These are phyloP conservation scores for Candida sithepensis DNA, from an alignment of 805 yeast genomes.

Conservation along the genomic window DNA sequence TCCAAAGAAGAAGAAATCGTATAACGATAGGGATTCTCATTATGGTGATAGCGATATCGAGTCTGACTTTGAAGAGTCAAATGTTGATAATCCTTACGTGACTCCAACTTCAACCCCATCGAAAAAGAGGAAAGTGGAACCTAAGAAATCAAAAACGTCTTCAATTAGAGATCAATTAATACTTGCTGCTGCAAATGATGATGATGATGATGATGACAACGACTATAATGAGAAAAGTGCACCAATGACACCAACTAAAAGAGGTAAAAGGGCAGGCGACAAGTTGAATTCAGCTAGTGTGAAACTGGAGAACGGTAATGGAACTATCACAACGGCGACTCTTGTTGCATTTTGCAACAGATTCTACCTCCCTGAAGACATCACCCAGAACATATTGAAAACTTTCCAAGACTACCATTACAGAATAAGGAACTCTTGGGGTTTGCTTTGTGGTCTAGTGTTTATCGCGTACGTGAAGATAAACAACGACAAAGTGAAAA, in stretches of 20 bases:
- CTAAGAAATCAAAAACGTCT: background rate
- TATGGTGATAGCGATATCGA: background rate
- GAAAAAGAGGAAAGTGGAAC: background rate
- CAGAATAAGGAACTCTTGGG: constrained; percentile 64
- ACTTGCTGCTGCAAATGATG: constrained; percentile 15
- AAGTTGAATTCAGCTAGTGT: constrained; percentile 13
- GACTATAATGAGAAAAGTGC: background rate
- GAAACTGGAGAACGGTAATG: constrained; percentile 8
- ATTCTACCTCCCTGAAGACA: constrained; percentile 55
- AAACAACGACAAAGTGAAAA: constrained; percentile 42
- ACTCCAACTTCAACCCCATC: constrained; percentile 23
- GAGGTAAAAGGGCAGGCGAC: constrained; percentile 16
- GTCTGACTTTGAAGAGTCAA: background rate
- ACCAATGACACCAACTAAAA: constrained; percentile 3
- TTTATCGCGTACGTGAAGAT: constrained; percentile 55
- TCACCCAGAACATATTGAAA: constrained; percentile 47
- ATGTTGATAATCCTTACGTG: constrained; percentile 3
- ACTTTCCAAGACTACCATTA: constrained; percentile 48
- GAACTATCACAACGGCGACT: constrained; percentile 33
- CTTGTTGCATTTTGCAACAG: constrained; percentile 53
- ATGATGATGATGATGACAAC: constrained; percentile 2
- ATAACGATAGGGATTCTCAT: background rate
- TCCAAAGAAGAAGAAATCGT: constrained; percentile 13
- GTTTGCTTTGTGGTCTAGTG: constrained; percentile 62
- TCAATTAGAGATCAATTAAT: constrained; percentile 16